These are phyloP conservation scores for Microthyrium microscopicum DNA, from an alignment of 2,329 filamentous ascomycete genomes.

Conservation along the genomic window DNA sequence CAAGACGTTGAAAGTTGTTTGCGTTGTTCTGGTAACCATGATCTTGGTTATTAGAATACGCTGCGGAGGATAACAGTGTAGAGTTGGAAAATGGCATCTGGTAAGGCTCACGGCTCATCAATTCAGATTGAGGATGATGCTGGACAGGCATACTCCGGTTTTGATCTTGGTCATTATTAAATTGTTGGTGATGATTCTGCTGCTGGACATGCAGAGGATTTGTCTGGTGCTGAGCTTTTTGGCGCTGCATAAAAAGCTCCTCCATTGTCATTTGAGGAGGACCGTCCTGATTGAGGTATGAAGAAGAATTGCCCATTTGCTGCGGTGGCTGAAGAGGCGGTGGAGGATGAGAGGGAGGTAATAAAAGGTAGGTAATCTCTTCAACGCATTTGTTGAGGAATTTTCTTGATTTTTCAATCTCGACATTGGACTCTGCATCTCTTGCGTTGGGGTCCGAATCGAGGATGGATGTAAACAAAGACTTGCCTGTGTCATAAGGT, in stretches of 20 bases:
- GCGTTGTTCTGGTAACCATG: too few species aligned
- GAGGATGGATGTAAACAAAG: slow-evolving; percentile 24
- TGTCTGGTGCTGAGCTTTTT: slow-evolving; percentile 30
- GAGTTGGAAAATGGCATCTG: slow-evolving; percentile 22
- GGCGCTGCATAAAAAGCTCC: slow-evolving; percentile 40
- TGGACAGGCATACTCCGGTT: too few species aligned
- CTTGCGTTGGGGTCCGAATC: slow-evolving; percentile 29
- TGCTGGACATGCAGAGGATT: slow-evolving; percentile 15
- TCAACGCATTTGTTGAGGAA: slow-evolving; percentile 51
- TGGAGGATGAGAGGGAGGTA: slow-evolving; percentile 44
- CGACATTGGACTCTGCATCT: slow-evolving; percentile 38
- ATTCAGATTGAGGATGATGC: slow-evolving; percentile 23
- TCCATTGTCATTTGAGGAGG: slow-evolving; percentile 41
- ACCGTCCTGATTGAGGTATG: slow-evolving; percentile 32
- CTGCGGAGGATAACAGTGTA: too few species aligned
- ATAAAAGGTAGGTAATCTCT: slow-evolving; percentile 51
- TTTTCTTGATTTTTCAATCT: slow-evolving; percentile 44
- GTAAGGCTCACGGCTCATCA: slow-evolving; percentile 29
- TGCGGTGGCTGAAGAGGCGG: slow-evolving; percentile 27
- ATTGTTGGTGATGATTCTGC: slow-evolving; percentile 46
- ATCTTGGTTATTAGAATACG: too few species aligned
- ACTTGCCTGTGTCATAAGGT: background rate
- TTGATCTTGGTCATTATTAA: too few species aligned
- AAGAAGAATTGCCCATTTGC: slow-evolving; percentile 17
- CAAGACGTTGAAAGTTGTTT: too few species aligned